Evolutionary conservation across 2,329 filamentous ascomycete species (phyloP), one percentile per base, ranked within the genome.

Genomic region (Lizonia empirigonia): DNA sequence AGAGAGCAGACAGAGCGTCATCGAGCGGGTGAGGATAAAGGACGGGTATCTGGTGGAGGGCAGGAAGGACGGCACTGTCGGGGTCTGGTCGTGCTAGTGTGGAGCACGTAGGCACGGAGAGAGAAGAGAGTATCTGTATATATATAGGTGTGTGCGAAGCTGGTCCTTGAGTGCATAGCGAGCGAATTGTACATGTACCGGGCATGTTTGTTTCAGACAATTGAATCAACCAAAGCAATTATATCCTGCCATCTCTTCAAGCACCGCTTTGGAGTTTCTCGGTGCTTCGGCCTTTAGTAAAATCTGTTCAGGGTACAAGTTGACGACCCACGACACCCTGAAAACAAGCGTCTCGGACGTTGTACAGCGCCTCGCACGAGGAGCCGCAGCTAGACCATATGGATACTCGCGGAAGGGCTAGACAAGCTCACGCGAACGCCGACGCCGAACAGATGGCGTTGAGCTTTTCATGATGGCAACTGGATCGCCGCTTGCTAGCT

Each of bases 31-130:
- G 50, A 84, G 92, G 59, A 87, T 97, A 69, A 91, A 90, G 75
- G 94, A 99, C 66, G 94, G 94, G 0, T 99, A 96, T 75, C 78
- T 97, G 69, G 84, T 96, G 2, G 94, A 97, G 74, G 94, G 94
- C 29, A 84, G 94, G 59, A 86, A 83, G 64, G 90, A 97, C 69
- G 94, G 94, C 47, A 83, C 89, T 45, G 86, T 99, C 23, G 94
- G 92, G 30, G 88, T 96, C 41, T 99, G 94, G 94, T 73, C 72
- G 7, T 74, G 72, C 49, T 74, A 59, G 57, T n/a, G 16, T 3
- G 27, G n/a, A n/a, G n/a, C n/a, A n/a, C 7, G 26, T 45, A 34
- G 27, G 26, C 12, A 27, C 13, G 7, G 24, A 29, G 26, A 13
- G 15, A 4, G 15, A 13, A 15, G 33, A 33, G 23, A 18, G 35